Conservation (phyloP, 345 rosid genomes). For the Ceriops zippeliana region DNA sequence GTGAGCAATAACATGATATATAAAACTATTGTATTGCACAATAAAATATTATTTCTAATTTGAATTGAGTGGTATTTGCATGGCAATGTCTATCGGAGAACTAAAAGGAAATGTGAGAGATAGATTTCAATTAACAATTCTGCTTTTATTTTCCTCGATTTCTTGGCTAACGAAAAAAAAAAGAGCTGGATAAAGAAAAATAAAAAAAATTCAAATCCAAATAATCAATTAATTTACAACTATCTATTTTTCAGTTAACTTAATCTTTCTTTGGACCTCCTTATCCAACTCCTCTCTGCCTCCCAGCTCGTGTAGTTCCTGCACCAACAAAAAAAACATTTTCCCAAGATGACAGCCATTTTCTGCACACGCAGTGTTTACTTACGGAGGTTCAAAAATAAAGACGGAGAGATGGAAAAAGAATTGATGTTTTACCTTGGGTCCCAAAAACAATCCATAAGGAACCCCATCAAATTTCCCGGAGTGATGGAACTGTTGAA, state of each 20-base stretch:
- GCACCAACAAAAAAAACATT: constrained; percentile 7
- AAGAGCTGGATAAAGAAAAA: not conserved
- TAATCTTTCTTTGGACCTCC: constrained; percentile 58
- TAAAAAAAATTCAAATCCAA: not conserved
- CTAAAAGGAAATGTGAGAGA: no score
- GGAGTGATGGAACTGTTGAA: constrained; percentile 70
- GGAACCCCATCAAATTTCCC: constrained; percentile 86
- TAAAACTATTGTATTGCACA: no score
- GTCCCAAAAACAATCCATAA: constrained; percentile 89
- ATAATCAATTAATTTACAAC: not conserved
- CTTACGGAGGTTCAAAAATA: not conserved
- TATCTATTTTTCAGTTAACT: constrained; percentile 13
- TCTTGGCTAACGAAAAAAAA: not conserved
- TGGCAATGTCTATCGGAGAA: no score
- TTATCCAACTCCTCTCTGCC: constrained; percentile 78
- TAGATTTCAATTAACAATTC: no score
- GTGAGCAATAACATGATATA: no score
- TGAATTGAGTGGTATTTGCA: no score
- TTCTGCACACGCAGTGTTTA: not conserved
- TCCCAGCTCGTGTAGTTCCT: constrained; percentile 80
- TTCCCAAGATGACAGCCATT: not conserved
- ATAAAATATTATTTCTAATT: no score
- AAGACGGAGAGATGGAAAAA: not conserved
- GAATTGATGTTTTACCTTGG: constrained; percentile 41
- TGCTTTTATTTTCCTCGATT: no score